Evolutionary conservation across 179 eudicot genomes (phyloP), one percentile per base, ranked within the genome.

Genomic region (Nepenthes alata): DNA sequence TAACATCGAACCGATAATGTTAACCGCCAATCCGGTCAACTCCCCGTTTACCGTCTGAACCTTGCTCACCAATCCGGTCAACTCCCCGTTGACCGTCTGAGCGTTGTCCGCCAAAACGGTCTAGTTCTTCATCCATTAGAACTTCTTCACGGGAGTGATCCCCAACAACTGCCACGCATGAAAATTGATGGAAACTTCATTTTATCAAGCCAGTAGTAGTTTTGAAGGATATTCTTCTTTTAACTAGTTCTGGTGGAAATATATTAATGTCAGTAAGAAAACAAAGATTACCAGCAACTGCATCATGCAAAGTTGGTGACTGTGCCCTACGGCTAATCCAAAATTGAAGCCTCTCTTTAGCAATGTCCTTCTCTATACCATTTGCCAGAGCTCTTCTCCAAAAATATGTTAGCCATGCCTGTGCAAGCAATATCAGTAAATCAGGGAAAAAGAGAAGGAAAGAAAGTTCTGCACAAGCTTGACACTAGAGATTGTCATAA

Each of bases 381-480:
- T 72, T 76, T 25, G 68, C 73, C 59, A 78, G 68, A 58, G 93
- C 87, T 76, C 96, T 74, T 70, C 87, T 75, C 96, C 96, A 88
- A 74, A 83, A 88, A 57, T 88, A 88, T 44, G 93, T 82, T 35
- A 88, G 81, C 96, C 96, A 88, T 60, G 96, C 93, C 96, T 88
- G 70, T 37, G 45, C 53, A 68, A 55, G 55, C 53, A 53, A 66
- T 10, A 61, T 39, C 15, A 25, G 51, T 59, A 11, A 45, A 8
- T 64, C 34, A 49, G 25, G 25, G 25, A 41, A n/a, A 56, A 62
- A 39, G 36, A 47, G 12, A 11, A 37, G 11, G 11, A 11, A 34
- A 35, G 51, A 35, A 53, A 52, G 64, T 14, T 52, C 7, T 5
- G 6, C 55, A 3, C 3, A 12, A 15, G 25, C 13, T 52, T 52